Percentiles rank a stretch among this genome's conserved stretches.
Evolutionary conservation across 345 rosid species (phyloP).

Genomic region (Acer yangbiense): DNA sequence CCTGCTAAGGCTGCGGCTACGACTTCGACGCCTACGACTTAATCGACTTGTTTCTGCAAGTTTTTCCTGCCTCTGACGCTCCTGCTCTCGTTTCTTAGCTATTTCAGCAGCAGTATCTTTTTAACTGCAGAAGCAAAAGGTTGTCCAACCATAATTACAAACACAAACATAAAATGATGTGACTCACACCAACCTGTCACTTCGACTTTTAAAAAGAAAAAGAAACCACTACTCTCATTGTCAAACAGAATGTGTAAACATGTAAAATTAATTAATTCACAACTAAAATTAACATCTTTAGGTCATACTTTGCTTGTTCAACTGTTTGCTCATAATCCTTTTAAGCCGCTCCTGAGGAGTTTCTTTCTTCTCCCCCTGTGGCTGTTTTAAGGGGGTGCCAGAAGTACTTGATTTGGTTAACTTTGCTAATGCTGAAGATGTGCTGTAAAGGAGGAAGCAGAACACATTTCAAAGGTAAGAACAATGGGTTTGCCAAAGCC

Average conservation of each 20-base stretch:
- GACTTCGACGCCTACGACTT: constrained; percentile 52
- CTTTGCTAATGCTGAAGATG: constrained; percentile 74
- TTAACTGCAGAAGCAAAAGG: constrained; percentile 57
- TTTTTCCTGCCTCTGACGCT: constrained; percentile 84
- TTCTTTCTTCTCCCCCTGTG: constrained; percentile 74
- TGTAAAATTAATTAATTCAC: not conserved
- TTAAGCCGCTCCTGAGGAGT: constrained; percentile 98
- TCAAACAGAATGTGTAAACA: not conserved
- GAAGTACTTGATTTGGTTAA: constrained; percentile 62
- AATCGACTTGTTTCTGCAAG: constrained; percentile 87
- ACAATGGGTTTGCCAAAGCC: not conserved
- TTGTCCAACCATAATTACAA: constrained; percentile 14
- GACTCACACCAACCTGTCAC: not conserved
- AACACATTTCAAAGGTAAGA: not conserved
- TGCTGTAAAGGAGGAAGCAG: constrained; percentile 44
- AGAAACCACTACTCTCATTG: not conserved
- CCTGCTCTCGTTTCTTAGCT: constrained; percentile 94
- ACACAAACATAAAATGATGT: not conserved
- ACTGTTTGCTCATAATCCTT: constrained; percentile 93
- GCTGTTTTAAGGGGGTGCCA: constrained; percentile 61
- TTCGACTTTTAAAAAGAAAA: not conserved
- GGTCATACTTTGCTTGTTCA: constrained; percentile 84
- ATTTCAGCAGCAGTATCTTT: constrained; percentile 90
- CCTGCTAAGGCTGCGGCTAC: constrained; percentile 68
- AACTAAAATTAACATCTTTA: constrained; percentile 10